A percentile compares a stretch with the other conserved stretches of the same genome.
Conservation (phyloP, 345 rosid species). For the Capsella bursapastoris region DNA sequence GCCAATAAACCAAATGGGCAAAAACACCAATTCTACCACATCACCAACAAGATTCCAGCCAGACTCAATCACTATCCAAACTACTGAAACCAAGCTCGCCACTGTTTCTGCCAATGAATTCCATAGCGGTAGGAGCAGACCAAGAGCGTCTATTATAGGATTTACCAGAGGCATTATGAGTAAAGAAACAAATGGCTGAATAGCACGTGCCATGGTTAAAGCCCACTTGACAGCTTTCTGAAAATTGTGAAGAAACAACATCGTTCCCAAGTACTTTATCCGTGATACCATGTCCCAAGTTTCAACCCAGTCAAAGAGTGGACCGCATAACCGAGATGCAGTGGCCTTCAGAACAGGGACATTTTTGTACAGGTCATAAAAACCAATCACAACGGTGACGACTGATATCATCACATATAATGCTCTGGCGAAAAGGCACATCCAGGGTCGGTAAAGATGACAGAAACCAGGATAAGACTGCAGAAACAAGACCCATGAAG, state of each 20-base stretch:
- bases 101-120: conserved; percentile 53
- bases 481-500: conserved; percentile 97
- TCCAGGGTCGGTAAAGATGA: conserved; percentile 96
- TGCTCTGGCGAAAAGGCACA: conserved; percentile 95
- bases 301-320: conserved; percentile 92
- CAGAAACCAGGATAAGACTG: conserved; percentile 96
- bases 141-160: conserved; percentile 55
- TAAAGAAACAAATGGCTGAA: conserved; percentile 65
- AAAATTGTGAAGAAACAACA: conserved; percentile 90
- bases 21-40: conserved; percentile 55
- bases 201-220: conserved; percentile 55
- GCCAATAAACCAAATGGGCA: conserved; percentile 63
- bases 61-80: conserved; percentile 57
- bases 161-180: conserved; percentile 63
- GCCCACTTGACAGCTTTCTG: conserved; percentile 85
- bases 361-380: conserved; percentile 94
- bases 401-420: conserved; percentile 75
- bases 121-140: conserved; percentile 72
- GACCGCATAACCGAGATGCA: conserved; percentile 85
- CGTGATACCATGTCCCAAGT: conserved; percentile 98
- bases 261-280: conserved; percentile 95
- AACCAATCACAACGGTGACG: conserved; percentile 87
- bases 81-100: conserved; percentile 55
- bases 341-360: conserved; percentile 95
- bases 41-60: conserved; percentile 54